Evolutionary conservation across 2,329 filamentous ascomycete species (phyloP).

Genomic region (Mycocentrospora acerina): DNA sequence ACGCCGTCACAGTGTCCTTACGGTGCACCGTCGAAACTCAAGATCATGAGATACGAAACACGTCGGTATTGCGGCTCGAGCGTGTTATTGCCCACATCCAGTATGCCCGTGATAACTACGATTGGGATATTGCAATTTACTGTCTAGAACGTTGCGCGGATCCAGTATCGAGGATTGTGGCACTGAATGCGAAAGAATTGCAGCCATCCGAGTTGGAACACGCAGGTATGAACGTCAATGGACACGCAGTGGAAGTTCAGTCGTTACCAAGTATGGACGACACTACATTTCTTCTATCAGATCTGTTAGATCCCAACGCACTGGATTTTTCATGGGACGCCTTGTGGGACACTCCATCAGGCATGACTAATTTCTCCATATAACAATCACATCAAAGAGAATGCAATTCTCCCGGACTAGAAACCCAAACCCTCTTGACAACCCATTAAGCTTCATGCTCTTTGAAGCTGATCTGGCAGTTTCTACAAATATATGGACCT

Average conservation of each 20-base stretch:
- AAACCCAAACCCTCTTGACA: no score
- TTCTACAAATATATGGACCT: no score
- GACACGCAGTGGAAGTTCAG: conserved; percentile 3
- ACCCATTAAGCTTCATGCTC: no score
- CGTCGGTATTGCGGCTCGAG: conserved; percentile 51
- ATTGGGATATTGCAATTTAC: conserved; percentile 59
- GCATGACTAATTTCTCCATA: conserved; percentile 36
- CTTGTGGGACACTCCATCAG: conserved; percentile 39
- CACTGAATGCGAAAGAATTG: conserved; percentile 25
- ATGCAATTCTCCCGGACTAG: no score
- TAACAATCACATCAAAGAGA: conserved; percentile 3
- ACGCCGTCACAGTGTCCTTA: conserved; percentile 55
- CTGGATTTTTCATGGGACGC: conserved; percentile 43
- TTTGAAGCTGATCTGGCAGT: no score
- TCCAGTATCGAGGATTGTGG: conserved; percentile 40
- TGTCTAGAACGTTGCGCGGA: conserved; percentile 50
- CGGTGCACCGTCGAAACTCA: conserved; percentile 55
- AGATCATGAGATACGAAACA: conserved; percentile 48
- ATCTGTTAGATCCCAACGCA: conserved; percentile 35
- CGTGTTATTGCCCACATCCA: conserved; percentile 51
- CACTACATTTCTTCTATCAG: conserved; percentile 28
- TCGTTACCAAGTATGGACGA: conserved; percentile 31
- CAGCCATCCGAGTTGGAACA: conserved; percentile 21
- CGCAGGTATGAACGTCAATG: conserved; percentile 11
- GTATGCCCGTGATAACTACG: conserved; percentile 50